phyloP scores from a whole-genome alignment of 306 rosid genomes.

The Gastrolobium villosum region DNA sequence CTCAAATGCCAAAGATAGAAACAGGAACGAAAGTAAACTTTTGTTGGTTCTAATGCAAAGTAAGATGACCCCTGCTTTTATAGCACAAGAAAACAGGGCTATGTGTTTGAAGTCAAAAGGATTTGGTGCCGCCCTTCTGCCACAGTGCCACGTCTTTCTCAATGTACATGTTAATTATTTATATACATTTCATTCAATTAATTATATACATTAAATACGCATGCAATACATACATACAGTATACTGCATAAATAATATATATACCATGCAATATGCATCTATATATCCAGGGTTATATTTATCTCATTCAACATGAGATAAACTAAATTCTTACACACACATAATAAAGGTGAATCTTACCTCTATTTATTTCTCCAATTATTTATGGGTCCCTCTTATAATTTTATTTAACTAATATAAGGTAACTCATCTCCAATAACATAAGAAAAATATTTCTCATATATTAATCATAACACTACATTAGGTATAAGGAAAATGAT shows the following conservation, averaged over 20 bases:
- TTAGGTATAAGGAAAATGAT: constrained; percentile 26
- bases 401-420: too few species aligned
- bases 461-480: constrained; percentile 5
- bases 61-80: constrained; percentile 51
- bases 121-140: constrained; percentile 93
- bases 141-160: constrained; percentile 58
- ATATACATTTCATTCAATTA: not conserved
- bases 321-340: too few species aligned
- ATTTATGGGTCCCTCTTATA: too few species aligned
- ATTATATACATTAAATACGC: not conserved
- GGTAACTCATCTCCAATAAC: too few species aligned
- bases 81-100: constrained; percentile 34
- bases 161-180: not conserved
- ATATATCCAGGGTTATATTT: too few species aligned
- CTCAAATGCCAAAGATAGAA: not conserved
- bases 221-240: not conserved
- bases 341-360: too few species aligned
- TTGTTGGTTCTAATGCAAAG: constrained; percentile 47
- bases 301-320: too few species aligned
- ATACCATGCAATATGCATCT: too few species aligned
- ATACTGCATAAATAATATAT: not conserved
- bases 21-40: constrained; percentile 40
- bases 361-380: too few species aligned
- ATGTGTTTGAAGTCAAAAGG: constrained; percentile 71
- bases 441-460: too few species aligned